Evolutionary conservation across 2,329 filamentous ascomycete species (phyloP), one percentile per base, ranked within the genome.

Genomic region (Scytalidium lignicola): DNA sequence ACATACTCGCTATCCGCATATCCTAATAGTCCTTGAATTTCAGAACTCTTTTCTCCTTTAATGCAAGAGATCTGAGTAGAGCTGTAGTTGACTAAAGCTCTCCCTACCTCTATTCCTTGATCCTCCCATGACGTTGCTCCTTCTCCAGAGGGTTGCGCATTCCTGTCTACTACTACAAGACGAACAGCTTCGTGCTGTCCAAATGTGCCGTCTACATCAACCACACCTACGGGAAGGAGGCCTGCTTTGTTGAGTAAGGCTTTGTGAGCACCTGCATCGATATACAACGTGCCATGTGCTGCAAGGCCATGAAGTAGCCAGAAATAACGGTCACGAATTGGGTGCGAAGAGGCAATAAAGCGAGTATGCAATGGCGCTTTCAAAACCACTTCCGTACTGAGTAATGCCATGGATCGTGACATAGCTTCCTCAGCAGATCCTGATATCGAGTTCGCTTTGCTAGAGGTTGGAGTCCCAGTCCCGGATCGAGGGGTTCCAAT

Each of bases 1-100:
- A 97, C 86, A 69, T 97, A 96, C 69, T 97, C 90, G 62, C 87
- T 95, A 65, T 96, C 91, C 18, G 90, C 89, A 69, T 96, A 99
- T 3, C 92, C 93, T 26, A 99, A 71, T 41, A 93, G 72, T 9
- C 78, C 76, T 43, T 83, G 76, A 55, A 99, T 96, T 64, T 96
- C 86, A 5, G 76, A 80, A 63, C 90, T 96, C 65, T 87, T 83
- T 56, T 86, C 75, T 1, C 93, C 93, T 70, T 87, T 90, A 64
- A 99, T 96, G 45, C 87, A 75, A 50, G 75, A 72, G 53, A 99
- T 90, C 69, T 99, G 92, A 1, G 77, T 74, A 1, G 88, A 83
- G n/a, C 88, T 87, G 65, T 97, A 99, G 68, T 97, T 96, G 50
- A 96, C 90, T 44, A 99, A 72, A 3, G 90, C 91, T 29, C 92